Conservation (phyloP, 345 rosid genomes). For the Populus ilicifolia region DNA sequence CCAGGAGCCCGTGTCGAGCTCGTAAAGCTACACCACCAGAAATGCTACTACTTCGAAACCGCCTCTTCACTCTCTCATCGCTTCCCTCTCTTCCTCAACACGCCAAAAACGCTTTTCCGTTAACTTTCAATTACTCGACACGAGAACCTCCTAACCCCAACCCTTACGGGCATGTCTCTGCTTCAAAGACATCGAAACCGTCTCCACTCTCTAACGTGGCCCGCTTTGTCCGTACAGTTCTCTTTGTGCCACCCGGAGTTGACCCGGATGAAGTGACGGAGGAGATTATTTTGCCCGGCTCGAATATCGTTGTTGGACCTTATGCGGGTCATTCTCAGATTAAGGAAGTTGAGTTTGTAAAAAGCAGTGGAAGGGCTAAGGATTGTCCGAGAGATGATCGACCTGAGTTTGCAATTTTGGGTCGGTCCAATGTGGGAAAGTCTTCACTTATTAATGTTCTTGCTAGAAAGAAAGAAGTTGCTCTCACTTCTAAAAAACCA, state of each 20-base stretch:
- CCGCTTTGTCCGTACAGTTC: neutral
- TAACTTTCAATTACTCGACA: neutral
- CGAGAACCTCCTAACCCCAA: neutral
- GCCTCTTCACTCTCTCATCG: slow-evolving; percentile 5
- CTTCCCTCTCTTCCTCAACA: neutral
- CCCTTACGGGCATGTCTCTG: slow-evolving; percentile 5
- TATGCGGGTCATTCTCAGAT: slow-evolving; percentile 89
- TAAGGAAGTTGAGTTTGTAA: slow-evolving; percentile 80
- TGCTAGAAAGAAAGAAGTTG: slow-evolving; percentile 81
- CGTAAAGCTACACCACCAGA: neutral
- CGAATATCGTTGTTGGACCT: slow-evolving; percentile 82
- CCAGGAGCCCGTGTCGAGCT: no score
- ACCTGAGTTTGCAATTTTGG: slow-evolving; percentile 87
- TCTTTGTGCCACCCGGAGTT: slow-evolving; percentile 80
- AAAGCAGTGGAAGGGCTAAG: slow-evolving; percentile 79
- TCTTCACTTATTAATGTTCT: slow-evolving; percentile 86
- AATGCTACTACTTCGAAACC: slow-evolving; percentile 18
- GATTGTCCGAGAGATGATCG: slow-evolving; percentile 78
- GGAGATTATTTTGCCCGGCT: slow-evolving; percentile 75
- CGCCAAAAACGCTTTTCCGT: neutral
- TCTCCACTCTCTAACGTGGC: neutral
- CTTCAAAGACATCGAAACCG: slow-evolving; percentile 10
- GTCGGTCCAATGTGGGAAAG: slow-evolving; percentile 94
- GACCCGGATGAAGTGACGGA: slow-evolving; percentile 59
- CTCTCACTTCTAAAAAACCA: slow-evolving; percentile 94